Evolutionary conservation across 2,329 filamentous ascomycete genomes (phyloP), one percentile per base, ranked within the genome.

Genomic region (Chaetomium globosum): DNA sequence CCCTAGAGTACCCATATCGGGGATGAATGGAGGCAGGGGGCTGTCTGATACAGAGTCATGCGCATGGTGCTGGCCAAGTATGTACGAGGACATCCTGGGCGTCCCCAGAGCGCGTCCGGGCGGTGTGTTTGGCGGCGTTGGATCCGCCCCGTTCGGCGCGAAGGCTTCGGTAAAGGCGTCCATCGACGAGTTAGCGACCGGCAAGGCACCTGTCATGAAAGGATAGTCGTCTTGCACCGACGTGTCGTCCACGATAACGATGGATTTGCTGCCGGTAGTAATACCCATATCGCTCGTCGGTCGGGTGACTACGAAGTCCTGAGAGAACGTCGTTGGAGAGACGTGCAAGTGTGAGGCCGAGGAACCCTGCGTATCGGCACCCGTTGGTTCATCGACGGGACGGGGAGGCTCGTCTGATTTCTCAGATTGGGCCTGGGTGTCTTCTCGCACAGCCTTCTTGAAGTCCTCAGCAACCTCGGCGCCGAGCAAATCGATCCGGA

Each of bases 401-500:
- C 70, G 31, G 69, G 59, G 21, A 21, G 72, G 53, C 70, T 68
- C 66, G 68, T 72, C 64, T 8, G 68, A 73, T 70, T 71, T 75
- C 73, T 71, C 67, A 68, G 71, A 73, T 33, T 81, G 81, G 13
- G 78, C 80, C 13, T 79, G 80, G 9, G 80, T 80, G 66, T 90
- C 88, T 69, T 91, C 87, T 56, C 87, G 84, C 6, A 95, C 84
- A 10, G 89, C 89, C 71, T 85, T 85, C 74, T 90, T 91, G 77
- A 95, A 96, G 68, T 92, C 90, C 73, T 93, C 90, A 0, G 87
- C 85, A 30, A 91, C 86, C 69, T 87, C 87, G 13, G 91, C 91
- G n/a, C 91, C 90, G 0, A 98, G 82, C 0, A 94, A 73, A 75
- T 98, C 94, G 60, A 96, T 89, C 43, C 92, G 87, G 2, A 90